A percentile compares a stretch with the other conserved stretches of the same genome.
Evolutionary conservation across 164 flowering plant species (phyloP).

Genomic region (grape (Vitis vinifera)): ASM3070453v1 NC_081818.1:17444001-17444500

Average conservation of each 20-base stretch:
- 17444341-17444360: conserved; percentile 82
- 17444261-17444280: neutral
- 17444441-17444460: neutral
- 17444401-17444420: conserved; percentile 88
- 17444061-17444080: neutral
- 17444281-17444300: too few species aligned
- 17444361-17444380: conserved; percentile 96
- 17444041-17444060: neutral
- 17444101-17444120: neutral
- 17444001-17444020: conserved; percentile 88
- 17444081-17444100: conserved; percentile 6
- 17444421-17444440: neutral
- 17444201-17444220: conserved; percentile 73
- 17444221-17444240: neutral
- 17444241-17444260: neutral
- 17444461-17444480: too few species aligned
- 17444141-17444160: conserved; percentile 85
- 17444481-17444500: too few species aligned
- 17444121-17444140: conserved; percentile 23
- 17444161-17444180: conserved; percentile 86
- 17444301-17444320: neutral
- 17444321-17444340: neutral
- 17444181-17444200: conserved; percentile 89
- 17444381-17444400: conserved; percentile 94
- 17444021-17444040: conserved; percentile 76